A percentile compares a stretch with the other conserved stretches of the same genome.
Conservation (phyloP, 352 stramenopile species). For the Discostella stelligera region DNA sequence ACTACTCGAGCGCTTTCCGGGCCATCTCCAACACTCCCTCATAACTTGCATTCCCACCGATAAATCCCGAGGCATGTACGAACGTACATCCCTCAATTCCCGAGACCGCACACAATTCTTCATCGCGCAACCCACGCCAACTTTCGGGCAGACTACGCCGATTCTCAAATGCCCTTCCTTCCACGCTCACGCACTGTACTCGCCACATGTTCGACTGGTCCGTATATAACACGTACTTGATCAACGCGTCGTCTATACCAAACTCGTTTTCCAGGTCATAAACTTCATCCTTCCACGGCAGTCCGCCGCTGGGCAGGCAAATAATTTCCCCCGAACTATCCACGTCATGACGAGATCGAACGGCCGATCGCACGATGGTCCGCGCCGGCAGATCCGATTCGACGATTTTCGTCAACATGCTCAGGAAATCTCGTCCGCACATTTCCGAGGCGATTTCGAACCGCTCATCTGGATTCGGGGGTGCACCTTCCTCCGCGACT, state of each 20-base stretch:
- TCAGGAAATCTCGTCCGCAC: slow-evolving; percentile 92
- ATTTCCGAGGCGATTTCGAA: slow-evolving; percentile 93
- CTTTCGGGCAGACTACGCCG: slow-evolving; percentile 87
- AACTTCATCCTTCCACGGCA: slow-evolving; percentile 96
- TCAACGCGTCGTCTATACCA: slow-evolving; percentile 53
- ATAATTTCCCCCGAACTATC: slow-evolving; percentile 93
- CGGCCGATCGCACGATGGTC: slow-evolving; percentile 89
- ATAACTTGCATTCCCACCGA: slow-evolving; percentile 95
- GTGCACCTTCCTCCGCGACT: slow-evolving; percentile 63
- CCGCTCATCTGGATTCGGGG: slow-evolving; percentile 84
- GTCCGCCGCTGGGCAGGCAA: slow-evolving; percentile 85
- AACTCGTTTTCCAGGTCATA: slow-evolving; percentile 93
- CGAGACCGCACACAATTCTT: slow-evolving; percentile 86
- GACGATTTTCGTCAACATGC: slow-evolving; percentile 88
- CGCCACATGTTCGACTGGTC: slow-evolving; percentile 93
- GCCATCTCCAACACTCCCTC: slow-evolving; percentile 95
- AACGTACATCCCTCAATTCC: slow-evolving; percentile 95
- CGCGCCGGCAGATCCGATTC: slow-evolving; percentile 92
- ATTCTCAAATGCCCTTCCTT: slow-evolving; percentile 91
- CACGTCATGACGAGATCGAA: slow-evolving; percentile 86
- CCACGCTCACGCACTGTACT: slow-evolving; percentile 93
- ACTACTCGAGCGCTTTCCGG: slow-evolving; percentile 51
- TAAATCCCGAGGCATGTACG: slow-evolving; percentile 97
- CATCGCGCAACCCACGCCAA: slow-evolving; percentile 94
- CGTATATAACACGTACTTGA: slow-evolving; percentile 97